Conservation (phyloP, 73 alveolate species). For the Paramecium sexaurelia region DNA sequence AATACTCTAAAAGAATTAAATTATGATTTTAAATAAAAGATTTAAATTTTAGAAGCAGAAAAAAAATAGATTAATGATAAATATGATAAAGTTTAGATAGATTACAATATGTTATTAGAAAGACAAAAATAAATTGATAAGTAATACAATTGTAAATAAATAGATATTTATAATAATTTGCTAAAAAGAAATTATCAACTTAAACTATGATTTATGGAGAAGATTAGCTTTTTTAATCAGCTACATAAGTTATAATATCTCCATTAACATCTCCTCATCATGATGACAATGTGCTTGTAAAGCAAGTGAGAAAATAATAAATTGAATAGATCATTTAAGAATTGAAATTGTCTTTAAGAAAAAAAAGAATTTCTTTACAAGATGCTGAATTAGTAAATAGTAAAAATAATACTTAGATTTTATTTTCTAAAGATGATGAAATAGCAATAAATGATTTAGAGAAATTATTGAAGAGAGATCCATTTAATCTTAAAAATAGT, state of each 20-base stretch:
- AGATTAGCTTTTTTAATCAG: background rate
- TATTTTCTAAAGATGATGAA: constrained; percentile 19
- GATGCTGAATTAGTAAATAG: background rate
- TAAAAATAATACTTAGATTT: background rate
- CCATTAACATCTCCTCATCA: constrained; percentile 44
- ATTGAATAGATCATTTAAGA: background rate
- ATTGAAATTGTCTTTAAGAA: constrained; percentile 14
- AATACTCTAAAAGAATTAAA: background rate
- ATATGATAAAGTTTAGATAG: background rate
- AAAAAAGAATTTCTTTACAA: background rate
- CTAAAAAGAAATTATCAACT: background rate
- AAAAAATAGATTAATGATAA: background rate
- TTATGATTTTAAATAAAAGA: background rate
- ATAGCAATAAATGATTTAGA: constrained; percentile 11
- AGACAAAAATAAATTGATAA: background rate
- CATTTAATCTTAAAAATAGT: background rate
- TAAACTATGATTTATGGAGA: constrained; percentile 14
- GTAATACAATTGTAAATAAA: background rate
- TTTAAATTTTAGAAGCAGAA: background rate
- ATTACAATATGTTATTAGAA: background rate
- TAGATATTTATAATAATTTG: background rate
- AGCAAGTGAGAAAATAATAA: background rate
- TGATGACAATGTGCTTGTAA: background rate
- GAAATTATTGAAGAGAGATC: background rate
- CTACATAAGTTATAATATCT: background rate